Conservation (phyloP, 2,329 filamentous ascomycete genomes). For the Cercospora brassicicola region DNA sequence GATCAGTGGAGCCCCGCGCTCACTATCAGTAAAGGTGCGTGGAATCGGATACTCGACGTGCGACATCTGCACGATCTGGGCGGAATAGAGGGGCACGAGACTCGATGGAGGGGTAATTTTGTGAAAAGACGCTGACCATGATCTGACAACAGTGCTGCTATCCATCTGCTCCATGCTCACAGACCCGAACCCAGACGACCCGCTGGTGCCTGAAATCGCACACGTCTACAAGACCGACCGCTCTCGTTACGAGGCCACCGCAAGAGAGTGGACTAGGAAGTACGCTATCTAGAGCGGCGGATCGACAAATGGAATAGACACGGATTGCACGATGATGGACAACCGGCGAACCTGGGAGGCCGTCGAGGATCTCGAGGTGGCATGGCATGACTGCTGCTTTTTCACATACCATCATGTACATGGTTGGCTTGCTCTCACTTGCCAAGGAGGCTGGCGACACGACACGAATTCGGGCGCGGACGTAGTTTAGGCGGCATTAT, state of each 20-base stretch:
- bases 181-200: slow-evolving; percentile 98
- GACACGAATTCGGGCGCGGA: slow-evolving; percentile 7
- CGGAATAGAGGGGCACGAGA: slow-evolving; percentile 8
- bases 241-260: slow-evolving; percentile 91
- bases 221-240: slow-evolving; percentile 99
- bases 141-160: slow-evolving; percentile 68
- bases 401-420: slow-evolving; percentile 5
- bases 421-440: slow-evolving; percentile 4
- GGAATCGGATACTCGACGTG: neutral
- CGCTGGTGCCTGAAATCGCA: slow-evolving; percentile 96
- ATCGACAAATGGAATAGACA: neutral
- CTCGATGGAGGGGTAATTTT: slow-evolving; percentile 23
- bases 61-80: neutral
- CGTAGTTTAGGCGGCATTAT: slow-evolving; percentile 23
- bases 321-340: slow-evolving; percentile 7
- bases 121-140: slow-evolving; percentile 26
- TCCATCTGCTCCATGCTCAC: slow-evolving; percentile 99
- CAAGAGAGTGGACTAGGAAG: slow-evolving; percentile 97
- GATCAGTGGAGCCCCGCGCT: slow-evolving; percentile 99
- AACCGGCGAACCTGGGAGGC: slow-evolving; percentile 5
- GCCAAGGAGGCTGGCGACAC: slow-evolving; percentile 9
- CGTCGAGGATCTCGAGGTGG: slow-evolving; percentile 19
- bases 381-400: slow-evolving; percentile 16
- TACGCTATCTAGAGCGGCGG: slow-evolving; percentile 76
- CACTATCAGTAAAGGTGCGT: slow-evolving; percentile 92